Evolutionary conservation across 2,329 filamentous ascomycete genomes (phyloP), one percentile per base, ranked within the genome.

Genomic region (Beauveria medogensis): DNA sequence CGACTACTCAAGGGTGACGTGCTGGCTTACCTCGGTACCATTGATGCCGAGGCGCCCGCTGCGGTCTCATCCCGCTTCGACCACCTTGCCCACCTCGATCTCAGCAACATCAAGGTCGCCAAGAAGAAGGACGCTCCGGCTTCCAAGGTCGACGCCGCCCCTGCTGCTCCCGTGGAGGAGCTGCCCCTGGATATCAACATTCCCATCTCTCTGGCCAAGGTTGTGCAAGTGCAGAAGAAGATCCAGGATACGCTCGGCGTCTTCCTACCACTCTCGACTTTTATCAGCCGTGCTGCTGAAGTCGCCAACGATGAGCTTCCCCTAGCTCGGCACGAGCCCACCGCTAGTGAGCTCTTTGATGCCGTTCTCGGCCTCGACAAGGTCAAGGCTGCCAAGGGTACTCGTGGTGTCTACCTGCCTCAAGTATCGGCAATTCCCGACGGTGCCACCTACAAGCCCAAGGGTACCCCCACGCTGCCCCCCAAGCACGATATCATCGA

Each of bases 1-100:
- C 87, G 94, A 63, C 80, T 99, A 59, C 82, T 99, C 64, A 99
- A 99, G 81, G 94, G 94, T 60, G 94, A 99, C 71, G 88, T 99
- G 7, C 85, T 99, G 59, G 92, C 92, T 53, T 94, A 93, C 74
- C 75, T 97, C 18, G 94, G 94, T 64, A 80, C 82, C 67, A 91
- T 97, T 69, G 80, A 87, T 63, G 78, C 86, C 64, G 81, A 86
- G 62, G 89, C 90, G 66, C 89, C 93, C 2, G 81, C 84, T 24
- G 80, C 85, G 63, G 82, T 92, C 67, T 89, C 90, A 60, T 78
- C 82, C 62, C 86, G 85, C 57, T 87, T 96, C 70, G 80, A 84
- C 63, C 88, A 91, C 74, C 84, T 94, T 54, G 79, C 84, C 47
- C 91, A 95, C 73, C 85, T 99, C 58, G 93, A 99, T 73, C 85